Evolutionary conservation across 352 stramenopile genomes (phyloP).

Genomic region (Phytophthora hybrid): DNA sequence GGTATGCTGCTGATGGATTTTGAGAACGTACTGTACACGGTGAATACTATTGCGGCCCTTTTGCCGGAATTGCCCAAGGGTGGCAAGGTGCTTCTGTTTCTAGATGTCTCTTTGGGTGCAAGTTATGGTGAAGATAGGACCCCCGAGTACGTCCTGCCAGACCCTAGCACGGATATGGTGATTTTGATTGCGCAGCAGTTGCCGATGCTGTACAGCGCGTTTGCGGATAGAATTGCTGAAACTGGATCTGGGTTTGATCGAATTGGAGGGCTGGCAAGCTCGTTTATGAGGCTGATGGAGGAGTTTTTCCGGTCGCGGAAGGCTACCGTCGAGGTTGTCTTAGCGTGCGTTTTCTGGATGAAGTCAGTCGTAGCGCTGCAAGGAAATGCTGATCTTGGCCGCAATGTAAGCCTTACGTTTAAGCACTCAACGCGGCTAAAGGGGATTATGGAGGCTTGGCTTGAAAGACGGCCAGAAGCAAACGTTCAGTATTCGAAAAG

Average conservation of each 20-base stretch:
- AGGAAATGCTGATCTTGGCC: too few species aligned
- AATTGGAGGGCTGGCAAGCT: neutral
- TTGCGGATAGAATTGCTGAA: neutral
- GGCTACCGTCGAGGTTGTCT: too few species aligned
- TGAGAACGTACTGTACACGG: neutral
- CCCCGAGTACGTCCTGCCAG: slow-evolving; percentile 25
- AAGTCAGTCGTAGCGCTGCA: too few species aligned
- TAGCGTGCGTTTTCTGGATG: too few species aligned
- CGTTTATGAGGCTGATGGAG: neutral
- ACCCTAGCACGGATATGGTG: slow-evolving; percentile 13
- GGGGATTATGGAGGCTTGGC: too few species aligned
- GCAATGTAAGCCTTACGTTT: too few species aligned
- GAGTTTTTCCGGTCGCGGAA: neutral
- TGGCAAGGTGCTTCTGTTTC: neutral
- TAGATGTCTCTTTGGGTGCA: slow-evolving; percentile 23
- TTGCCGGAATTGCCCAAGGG: too few species aligned
- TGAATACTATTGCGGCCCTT: neutral
- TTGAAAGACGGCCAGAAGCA: too few species aligned
- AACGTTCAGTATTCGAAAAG: too few species aligned
- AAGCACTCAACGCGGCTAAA: too few species aligned
- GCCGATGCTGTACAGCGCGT: slow-evolving; percentile 30
- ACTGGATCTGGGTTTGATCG: neutral
- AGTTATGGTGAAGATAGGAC: slow-evolving; percentile 26
- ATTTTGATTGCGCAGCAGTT: slow-evolving; percentile 34
- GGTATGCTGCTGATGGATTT: neutral